A percentile compares a stretch with the other conserved stretches of the same genome.
Conservation (phyloP, 257 asterid species). For the Misopates orontium region DNA sequence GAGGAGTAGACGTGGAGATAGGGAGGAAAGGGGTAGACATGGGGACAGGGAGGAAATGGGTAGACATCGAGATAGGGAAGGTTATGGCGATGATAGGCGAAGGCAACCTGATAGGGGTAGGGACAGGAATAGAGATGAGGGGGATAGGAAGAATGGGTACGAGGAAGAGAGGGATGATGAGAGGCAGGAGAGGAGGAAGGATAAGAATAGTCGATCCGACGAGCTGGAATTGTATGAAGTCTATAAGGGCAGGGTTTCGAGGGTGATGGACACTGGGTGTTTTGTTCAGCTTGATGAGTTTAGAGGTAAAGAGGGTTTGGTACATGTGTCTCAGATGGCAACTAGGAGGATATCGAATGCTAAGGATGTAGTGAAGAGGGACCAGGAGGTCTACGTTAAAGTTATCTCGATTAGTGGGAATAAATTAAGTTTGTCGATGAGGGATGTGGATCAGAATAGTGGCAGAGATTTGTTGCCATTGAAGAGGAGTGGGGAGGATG, state of each 20-base stretch:
- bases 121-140: slow-evolving; percentile 25
- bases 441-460: slow-evolving; percentile 91
- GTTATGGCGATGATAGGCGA: too few species aligned
- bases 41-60: slow-evolving; percentile 24
- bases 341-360: slow-evolving; percentile 81
- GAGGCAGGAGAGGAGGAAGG: slow-evolving; percentile 36
- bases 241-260: slow-evolving; percentile 82
- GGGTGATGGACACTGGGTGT: slow-evolving; percentile 93
- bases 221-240: slow-evolving; percentile 71
- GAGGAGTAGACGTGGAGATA: slow-evolving; percentile 15
- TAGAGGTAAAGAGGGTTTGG: slow-evolving; percentile 85
- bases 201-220: slow-evolving; percentile 32
- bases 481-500: slow-evolving; percentile 63
- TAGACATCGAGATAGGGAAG: too few species aligned
- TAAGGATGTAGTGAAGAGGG: slow-evolving; percentile 86
- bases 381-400: slow-evolving; percentile 86
- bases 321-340: slow-evolving; percentile 86
- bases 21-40: too few species aligned
- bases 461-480: slow-evolving; percentile 84
- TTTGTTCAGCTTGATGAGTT: slow-evolving; percentile 78
- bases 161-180: slow-evolving; percentile 55
- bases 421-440: slow-evolving; percentile 83
- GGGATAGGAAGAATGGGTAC: slow-evolving; percentile 6
- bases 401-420: slow-evolving; percentile 78
- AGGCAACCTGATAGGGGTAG: too few species aligned